Percentiles rank a stretch among this genome's conserved stretches.
These are phyloP conservation scores for Aspergillus hiratsukae DNA, from an alignment of 2,329 filamentous ascomycete species.

Conservation along the genomic window DNA sequence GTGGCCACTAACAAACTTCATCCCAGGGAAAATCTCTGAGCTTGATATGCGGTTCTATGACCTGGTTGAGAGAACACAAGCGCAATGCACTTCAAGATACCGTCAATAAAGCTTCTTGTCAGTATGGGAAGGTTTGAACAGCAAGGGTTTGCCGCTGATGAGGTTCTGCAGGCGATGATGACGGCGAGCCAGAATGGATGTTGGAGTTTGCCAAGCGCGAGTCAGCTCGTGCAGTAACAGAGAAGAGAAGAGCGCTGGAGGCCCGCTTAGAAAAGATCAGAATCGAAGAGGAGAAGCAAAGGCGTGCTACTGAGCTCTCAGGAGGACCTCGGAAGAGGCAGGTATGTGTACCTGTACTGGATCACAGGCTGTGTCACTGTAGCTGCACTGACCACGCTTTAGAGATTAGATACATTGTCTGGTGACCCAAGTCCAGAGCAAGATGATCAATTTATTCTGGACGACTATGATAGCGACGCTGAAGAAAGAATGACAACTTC, in stretches of 20 bases:
- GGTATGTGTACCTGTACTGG: slow-evolving; percentile 21
- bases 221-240: slow-evolving; percentile 62
- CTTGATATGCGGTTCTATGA: slow-evolving; percentile 81
- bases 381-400: not conserved
- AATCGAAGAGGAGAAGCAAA: slow-evolving; percentile 57
- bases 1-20: not conserved
- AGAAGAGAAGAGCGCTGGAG: slow-evolving; percentile 69
- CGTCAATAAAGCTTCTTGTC: slow-evolving; percentile 43
- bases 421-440: slow-evolving; percentile 33
- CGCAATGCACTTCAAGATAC: slow-evolving; percentile 54
- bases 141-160: not conserved
- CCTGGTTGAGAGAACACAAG: slow-evolving; percentile 85
- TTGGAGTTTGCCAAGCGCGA: slow-evolving; percentile 68
- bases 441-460: slow-evolving; percentile 69
- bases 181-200: slow-evolving; percentile 76
- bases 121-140: slow-evolving; percentile 18
- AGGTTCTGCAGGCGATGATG: slow-evolving; percentile 49
- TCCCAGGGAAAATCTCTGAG: slow-evolving; percentile 80
- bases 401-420: slow-evolving; percentile 26
- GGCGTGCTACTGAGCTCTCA: slow-evolving; percentile 47
- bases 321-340: slow-evolving; percentile 46
- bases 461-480: slow-evolving; percentile 66
- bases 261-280: slow-evolving; percentile 62
- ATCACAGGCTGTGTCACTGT: not conserved
- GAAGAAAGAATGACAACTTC: slow-evolving; percentile 37